A percentile compares a stretch with the other conserved stretches of the same genome.
These are phyloP conservation scores for Coriaria nepalensis DNA, from an alignment of 306 rosid species.

Conservation along the genomic window DNA sequence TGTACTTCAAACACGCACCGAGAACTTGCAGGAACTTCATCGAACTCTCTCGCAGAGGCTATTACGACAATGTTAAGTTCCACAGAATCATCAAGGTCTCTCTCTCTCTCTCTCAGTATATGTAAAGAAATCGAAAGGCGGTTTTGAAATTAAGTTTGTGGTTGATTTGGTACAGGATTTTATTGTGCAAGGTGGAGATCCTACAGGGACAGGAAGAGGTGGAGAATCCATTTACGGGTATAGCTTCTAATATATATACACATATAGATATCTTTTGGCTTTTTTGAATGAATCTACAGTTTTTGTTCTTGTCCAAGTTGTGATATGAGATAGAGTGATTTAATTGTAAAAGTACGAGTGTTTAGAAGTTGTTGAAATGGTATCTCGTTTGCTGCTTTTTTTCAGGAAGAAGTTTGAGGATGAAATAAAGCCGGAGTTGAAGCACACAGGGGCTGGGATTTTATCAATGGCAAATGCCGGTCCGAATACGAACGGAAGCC, in stretches of 20 bases:
- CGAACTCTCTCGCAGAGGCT: constrained; percentile 86
- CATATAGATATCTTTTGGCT: neutral
- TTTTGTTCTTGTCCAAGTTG: neutral
- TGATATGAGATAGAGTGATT: too few species aligned
- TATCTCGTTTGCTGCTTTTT: neutral
- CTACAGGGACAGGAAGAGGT: constrained; percentile 98
- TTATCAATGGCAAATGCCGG: constrained; percentile 99
- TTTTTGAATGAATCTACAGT: constrained; percentile 3
- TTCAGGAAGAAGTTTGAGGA: constrained; percentile 75
- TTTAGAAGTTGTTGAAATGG: too few species aligned
- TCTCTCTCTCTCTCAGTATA: neutral
- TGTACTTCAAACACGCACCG: constrained; percentile 87
- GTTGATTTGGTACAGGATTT: constrained; percentile 56
- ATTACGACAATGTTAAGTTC: constrained; percentile 82
- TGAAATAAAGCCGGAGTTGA: constrained; percentile 78
- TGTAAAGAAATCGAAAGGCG: neutral
- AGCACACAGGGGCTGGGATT: constrained; percentile 98
- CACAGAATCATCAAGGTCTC: constrained; percentile 92
- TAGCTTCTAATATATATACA: neutral
- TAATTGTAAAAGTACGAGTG: too few species aligned
- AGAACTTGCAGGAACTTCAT: constrained; percentile 93
- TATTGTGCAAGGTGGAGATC: constrained; percentile 98
- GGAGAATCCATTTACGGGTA: constrained; percentile 99
- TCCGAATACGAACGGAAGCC: constrained; percentile 88
- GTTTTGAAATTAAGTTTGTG: neutral